Evolutionary conservation across 495 filamentous ascomycete species (phyloP).

Genomic region (Pseudoneurospora amorphoporcata): DNA sequence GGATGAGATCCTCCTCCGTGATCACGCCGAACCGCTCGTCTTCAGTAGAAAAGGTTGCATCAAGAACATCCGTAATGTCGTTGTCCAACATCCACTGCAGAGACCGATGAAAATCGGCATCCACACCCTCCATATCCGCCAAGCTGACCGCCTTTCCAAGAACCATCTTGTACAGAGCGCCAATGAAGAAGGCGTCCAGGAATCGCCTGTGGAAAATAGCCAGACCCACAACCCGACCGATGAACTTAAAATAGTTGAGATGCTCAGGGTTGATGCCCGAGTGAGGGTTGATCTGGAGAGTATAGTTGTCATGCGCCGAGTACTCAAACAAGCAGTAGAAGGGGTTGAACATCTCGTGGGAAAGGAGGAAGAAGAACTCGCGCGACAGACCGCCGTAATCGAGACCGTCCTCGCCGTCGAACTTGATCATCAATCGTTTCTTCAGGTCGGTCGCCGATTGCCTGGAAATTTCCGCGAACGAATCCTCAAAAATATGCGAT

Average conservation of each 20-base stretch:
- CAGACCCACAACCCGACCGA: slow-evolving; percentile 91
- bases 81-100: slow-evolving; percentile 97
- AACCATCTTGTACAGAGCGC: slow-evolving; percentile 99
- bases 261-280: slow-evolving; percentile 99
- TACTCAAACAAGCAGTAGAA: slow-evolving; percentile 99
- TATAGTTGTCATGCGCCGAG: slow-evolving; percentile 99
- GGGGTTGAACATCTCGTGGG: slow-evolving; percentile 99
- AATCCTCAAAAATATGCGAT: slow-evolving; percentile 96
- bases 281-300: slow-evolving; percentile 98
- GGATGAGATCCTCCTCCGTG: slow-evolving; percentile 84
- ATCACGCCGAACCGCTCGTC: slow-evolving; percentile 96
- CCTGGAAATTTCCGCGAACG: slow-evolving; percentile 95
- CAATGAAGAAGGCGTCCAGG: slow-evolving; percentile 98
- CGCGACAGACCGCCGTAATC: slow-evolving; percentile 97
- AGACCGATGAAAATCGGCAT: slow-evolving; percentile 92
- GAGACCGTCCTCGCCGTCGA: slow-evolving; percentile 94
- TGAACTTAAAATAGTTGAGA: slow-evolving; percentile 99
- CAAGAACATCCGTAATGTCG: slow-evolving; percentile 80
- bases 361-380: slow-evolving; percentile 99
- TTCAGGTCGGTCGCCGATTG: slow-evolving; percentile 94
- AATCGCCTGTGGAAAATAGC: slow-evolving; percentile 98
- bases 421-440: slow-evolving; percentile 99
- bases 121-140: slow-evolving; percentile 97
- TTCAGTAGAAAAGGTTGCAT: slow-evolving; percentile 90
- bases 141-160: slow-evolving; percentile 84